These are phyloP conservation scores for Tetrapyrgos nigripes DNA, from an alignment of 1,284 basidiomycete species.

Conservation along the genomic window DNA sequence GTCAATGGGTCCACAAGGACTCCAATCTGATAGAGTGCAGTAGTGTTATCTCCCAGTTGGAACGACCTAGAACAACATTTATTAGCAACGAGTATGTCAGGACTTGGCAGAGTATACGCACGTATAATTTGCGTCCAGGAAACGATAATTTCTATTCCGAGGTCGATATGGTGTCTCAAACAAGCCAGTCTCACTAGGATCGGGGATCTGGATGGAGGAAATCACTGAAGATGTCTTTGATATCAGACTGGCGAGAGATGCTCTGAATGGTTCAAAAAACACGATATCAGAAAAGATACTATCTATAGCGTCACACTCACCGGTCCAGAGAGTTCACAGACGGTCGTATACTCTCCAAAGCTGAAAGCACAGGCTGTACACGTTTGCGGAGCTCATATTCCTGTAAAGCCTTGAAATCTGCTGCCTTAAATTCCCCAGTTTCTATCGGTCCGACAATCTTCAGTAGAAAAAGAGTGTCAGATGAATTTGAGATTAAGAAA, in stretches of 20 bases:
- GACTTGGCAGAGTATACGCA: conserved; percentile 41
- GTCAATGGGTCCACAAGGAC: conserved; percentile 88
- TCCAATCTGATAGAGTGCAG: conserved; percentile 76
- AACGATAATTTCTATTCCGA: conserved; percentile 63
- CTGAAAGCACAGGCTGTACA: conserved; percentile 68
- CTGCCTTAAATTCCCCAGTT: conserved; percentile 58
- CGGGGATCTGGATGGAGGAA: conserved; percentile 68
- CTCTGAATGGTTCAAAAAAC: conserved; percentile 40
- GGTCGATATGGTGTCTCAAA: conserved; percentile 68
- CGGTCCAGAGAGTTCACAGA: conserved; percentile 49
- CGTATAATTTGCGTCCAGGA: conserved; percentile 69
- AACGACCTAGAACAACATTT: conserved; percentile 62
- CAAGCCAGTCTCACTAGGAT: conserved; percentile 75
- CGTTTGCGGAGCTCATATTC: conserved; percentile 78
- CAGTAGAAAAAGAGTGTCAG: conserved; percentile 51
- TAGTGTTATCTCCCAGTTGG: conserved; percentile 68
- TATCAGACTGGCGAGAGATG: conserved; percentile 62
- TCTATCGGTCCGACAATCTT: conserved; percentile 74
- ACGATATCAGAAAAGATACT: conserved; percentile 6
- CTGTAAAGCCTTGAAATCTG: conserved; percentile 75
- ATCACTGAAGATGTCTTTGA: conserved; percentile 75
- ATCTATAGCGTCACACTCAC: conserved; percentile 36
- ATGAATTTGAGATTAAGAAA: neutral
- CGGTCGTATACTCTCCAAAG: conserved; percentile 61
- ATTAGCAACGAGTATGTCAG: neutral